Base-by-base conservation (phyloP, 106 monocot species). In the Posidonia australis region DNA sequence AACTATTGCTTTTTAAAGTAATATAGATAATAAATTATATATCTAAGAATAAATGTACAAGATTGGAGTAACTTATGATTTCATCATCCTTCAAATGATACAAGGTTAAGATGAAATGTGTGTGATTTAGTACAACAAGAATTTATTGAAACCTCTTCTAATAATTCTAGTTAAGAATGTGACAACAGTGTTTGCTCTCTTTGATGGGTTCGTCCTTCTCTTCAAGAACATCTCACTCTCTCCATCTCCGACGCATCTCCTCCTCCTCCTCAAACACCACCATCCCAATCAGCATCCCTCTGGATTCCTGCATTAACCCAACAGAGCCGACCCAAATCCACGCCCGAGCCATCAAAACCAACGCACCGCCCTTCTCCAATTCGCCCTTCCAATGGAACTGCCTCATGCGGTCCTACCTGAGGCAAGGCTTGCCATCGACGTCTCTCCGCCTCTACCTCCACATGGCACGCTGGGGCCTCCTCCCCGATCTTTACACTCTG, bases 401-500 rank as follows among this genome's bases (percentile, higher is more conserved):
- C 76, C 79, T 85, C 55, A 74, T 77, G 64, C 77, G 82, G 22
- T 54, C 56, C 49, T 80, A 84, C 75, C 68, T 89, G 42, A 84
- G 81, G 51, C 57, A 22, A 58, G 64, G 58, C 31, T 54, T 36
- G 60, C 72, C 84, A 2, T 29, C 11, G 13, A 31, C 62, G 26
- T 30, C 79, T 11, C 79, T 89, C 36, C 62, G 16, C 45, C 74
- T 76, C 44, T 80, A 55, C 72, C 7, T 63, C 56, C 76, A 63
- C 10, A 85, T 90, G 85, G 23, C 43, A 13, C 73, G 65, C 42
- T 13, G 52, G 29, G 67, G 80, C 27, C 43, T 59, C 48, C 25
- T 24, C 18, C 90, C 90, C 0, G 85, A 90, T 67, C 67, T 16
- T 46, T 82, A 90, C 71, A 76, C 85, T 57, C 68, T 85, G 17